Conservation (phyloP, 176 grass and related monocot genomes). For the Alopecurus myosuroides region DNA sequence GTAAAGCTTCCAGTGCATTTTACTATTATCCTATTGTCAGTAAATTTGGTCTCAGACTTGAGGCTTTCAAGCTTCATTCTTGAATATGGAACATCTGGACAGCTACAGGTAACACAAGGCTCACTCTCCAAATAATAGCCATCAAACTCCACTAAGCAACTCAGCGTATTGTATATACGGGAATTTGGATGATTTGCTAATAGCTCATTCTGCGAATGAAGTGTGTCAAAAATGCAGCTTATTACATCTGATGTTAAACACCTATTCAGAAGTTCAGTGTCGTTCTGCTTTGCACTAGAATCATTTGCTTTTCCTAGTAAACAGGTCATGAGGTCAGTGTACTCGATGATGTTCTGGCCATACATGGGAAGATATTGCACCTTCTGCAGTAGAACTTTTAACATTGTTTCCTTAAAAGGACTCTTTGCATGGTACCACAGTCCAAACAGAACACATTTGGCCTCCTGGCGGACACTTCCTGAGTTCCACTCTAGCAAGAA, state of each 20-base stretch:
- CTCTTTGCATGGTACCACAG: constrained; percentile 88
- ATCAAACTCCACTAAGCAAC: constrained; percentile 96
- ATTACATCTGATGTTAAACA: constrained; percentile 79
- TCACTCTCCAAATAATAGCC: constrained; percentile 96
- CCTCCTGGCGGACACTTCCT: constrained; percentile 87
- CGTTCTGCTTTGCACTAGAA: constrained; percentile 57
- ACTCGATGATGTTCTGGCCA: constrained; percentile 92
- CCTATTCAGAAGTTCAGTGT: constrained; percentile 59
- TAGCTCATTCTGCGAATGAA: constrained; percentile 92
- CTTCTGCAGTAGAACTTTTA: constrained; percentile 69
- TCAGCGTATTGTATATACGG: constrained; percentile 80
- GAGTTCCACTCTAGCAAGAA: constrained; percentile 95
- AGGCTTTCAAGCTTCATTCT: constrained; percentile 95
- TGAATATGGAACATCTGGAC: constrained; percentile 89
- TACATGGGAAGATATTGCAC: constrained; percentile 78
- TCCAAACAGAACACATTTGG: constrained; percentile 82
- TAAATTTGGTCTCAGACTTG: constrained; percentile 96
- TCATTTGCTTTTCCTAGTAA: constrained; percentile 76
- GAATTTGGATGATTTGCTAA: constrained; percentile 99
- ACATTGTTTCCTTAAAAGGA: constrained; percentile 61
- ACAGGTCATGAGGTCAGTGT: constrained; percentile 85
- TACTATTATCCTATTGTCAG: constrained; percentile 95
- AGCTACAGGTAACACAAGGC: constrained; percentile 97
- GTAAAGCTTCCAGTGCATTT: constrained; percentile 98
- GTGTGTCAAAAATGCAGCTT: constrained; percentile 81